phyloP scores from a whole-genome alignment of 306 rosid genomes.

The Vigna hirtella region DNA sequence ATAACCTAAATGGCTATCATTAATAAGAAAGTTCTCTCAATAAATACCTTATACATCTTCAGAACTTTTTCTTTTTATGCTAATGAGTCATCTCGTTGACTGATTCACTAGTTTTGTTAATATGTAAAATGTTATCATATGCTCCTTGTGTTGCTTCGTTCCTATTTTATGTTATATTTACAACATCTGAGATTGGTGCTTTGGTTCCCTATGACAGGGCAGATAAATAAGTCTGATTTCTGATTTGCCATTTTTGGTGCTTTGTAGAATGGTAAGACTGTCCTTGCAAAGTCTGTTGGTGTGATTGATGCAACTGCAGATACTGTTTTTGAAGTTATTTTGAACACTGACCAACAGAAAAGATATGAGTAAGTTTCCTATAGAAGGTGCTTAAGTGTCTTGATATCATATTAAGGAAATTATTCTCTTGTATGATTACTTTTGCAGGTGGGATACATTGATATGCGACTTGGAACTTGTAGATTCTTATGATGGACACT shows the following conservation, averaged over 20 bases:
- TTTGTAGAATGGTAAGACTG: slow-evolving; percentile 79
- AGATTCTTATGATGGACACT: slow-evolving; percentile 88
- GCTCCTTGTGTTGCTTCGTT: slow-evolving; percentile 11
- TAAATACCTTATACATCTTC: not conserved
- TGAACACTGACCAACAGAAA: slow-evolving; percentile 67
- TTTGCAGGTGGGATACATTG: slow-evolving; percentile 94
- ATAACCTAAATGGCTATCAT: not conserved
- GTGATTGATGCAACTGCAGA: slow-evolving; percentile 91
- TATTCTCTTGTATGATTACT: slow-evolving; percentile 36
- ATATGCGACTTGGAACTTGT: slow-evolving; percentile 84
- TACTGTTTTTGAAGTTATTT: slow-evolving; percentile 82
- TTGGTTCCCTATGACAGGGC: slow-evolving; percentile 36
- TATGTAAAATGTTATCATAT: not conserved
- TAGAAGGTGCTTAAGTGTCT: slow-evolving; percentile 12
- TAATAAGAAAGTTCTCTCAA: not conserved
- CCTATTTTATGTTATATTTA: slow-evolving; percentile 1
- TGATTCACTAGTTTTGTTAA: slow-evolving; percentile 7
- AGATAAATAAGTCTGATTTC: slow-evolving; percentile 27
- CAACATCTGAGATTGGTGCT: slow-evolving; percentile 20
- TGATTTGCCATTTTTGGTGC: slow-evolving; percentile 41
- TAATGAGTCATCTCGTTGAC: not conserved
- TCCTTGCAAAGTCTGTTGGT: slow-evolving; percentile 88
- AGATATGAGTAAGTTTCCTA: slow-evolving; percentile 82
- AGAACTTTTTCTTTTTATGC: slow-evolving; percentile 1
- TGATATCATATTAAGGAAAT: slow-evolving; percentile 27